Base-by-base conservation (phyloP, 768 basidiomycete genomes). In the Terana coerulea region DNA sequence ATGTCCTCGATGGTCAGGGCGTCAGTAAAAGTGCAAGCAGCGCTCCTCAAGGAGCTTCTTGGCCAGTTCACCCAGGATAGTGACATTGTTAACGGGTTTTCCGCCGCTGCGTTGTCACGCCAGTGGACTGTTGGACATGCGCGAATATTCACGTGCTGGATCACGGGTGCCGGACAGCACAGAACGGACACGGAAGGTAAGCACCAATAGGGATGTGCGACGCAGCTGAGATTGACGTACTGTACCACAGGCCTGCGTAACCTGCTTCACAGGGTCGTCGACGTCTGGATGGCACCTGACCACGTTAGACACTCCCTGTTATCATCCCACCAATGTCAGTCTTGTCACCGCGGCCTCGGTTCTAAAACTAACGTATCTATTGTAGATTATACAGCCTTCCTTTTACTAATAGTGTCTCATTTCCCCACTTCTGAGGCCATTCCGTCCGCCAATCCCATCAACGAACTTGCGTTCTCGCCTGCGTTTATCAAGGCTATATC, bases 231-330 rank as follows among this genome's bases (percentile, higher is more conserved):
- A n/a, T n/a, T n/a, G n/a, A n/a, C 14, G 28, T 47, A 49, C 53
- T 52, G 42, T 21, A 56, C 53, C 59, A 50, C 49, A 81, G 83
- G 69, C 15, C 71, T 86, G 12, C 67, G 73, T 9, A 58, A 66
- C 1, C 69, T 86, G 29, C 66, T 87, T 21, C 65, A 73, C 33
- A 71, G 65, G 41, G 65, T 79, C 1, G 62, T 89, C 6, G 79
- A 81, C 5, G 63, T 75, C 0, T 98, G 95, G 95, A 75, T 86
- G 3, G 77, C 84, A 21, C 67, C 81, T 1, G 86, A 87, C 40
- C 87, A 93, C 60, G 75, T 97, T 61, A 88, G 83, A 55, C 86
- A 88, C 64, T 91, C 91, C 0, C 68, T 89, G 21, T 72, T 92
- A 6, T 77, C 80, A 19, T 76, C 78, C 17, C 92, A 95, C 68